Percentiles rank a stretch among this genome's conserved stretches.
phyloP scores from a whole-genome alignment of 2,329 filamentous ascomycete genomes.

The Incumbomyces lentus region DNA sequence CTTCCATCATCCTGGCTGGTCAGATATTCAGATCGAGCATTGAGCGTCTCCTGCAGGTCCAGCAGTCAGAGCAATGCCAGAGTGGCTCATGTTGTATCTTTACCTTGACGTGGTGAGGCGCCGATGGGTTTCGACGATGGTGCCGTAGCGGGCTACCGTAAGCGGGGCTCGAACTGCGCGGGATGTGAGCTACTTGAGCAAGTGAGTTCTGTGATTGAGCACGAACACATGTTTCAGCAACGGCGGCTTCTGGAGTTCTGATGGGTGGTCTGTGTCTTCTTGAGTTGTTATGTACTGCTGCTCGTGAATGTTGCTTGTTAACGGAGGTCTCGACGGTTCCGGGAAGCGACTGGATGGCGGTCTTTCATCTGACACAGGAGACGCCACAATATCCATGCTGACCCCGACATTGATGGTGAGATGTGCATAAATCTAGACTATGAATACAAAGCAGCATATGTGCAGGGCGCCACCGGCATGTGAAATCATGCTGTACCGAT shows the following conservation, averaged over 20 bases:
- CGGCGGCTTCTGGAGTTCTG: constrained; percentile 12
- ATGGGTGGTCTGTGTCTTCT: constrained; percentile 3
- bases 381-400: constrained; percentile 21
- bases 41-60: constrained; percentile 64
- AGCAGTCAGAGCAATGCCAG: too few species aligned
- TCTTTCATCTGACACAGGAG: constrained; percentile 13
- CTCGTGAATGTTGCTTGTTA: background rate
- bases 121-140: constrained; percentile 51
- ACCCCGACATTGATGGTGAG: constrained; percentile 15
- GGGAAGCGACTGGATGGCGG: constrained; percentile 7
- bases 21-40: constrained; percentile 77
- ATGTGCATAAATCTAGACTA: background rate
- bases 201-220: background rate
- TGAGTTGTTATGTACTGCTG: constrained; percentile 1
- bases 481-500: background rate
- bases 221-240: constrained; percentile 41
- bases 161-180: constrained; percentile 44
- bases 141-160: constrained; percentile 56
- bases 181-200: constrained; percentile 4
- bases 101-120: constrained; percentile 54
- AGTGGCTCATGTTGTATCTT: background rate
- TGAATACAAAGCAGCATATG: background rate
- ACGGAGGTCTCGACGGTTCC: background rate
- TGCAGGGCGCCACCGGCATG: background rate
- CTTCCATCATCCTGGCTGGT: constrained; percentile 74